A percentile compares a stretch with the other conserved stretches of the same genome.
phyloP scores from a whole-genome alignment of 2,329 filamentous ascomycete genomes.

The Tolypocladium sp. region DNA sequence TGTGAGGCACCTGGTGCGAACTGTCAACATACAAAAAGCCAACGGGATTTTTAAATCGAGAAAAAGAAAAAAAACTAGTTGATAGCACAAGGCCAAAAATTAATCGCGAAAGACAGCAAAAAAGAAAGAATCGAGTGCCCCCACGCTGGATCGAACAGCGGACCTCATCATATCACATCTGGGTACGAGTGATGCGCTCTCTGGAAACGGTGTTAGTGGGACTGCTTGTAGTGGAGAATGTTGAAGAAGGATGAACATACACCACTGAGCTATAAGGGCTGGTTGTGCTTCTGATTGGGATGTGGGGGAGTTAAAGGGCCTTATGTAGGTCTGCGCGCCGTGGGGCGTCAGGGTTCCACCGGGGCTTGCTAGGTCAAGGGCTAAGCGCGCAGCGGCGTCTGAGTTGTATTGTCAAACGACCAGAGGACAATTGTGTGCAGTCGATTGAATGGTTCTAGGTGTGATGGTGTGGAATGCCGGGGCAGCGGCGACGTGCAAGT shows the following conservation, averaged over 20 bases:
- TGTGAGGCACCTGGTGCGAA: too few relatives aligned
- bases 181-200: conserved; percentile 1
- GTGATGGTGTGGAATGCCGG: too few relatives aligned
- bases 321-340: background rate
- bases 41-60: too few relatives aligned
- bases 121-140: background rate
- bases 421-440: too few relatives aligned
- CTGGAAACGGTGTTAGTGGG: too few relatives aligned
- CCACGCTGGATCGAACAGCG: conserved; percentile 3
- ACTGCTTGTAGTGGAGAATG: too few relatives aligned
- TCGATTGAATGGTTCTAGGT: too few relatives aligned
- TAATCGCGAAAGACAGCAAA: background rate
- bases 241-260: too few relatives aligned
- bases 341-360: background rate
- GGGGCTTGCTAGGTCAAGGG: too few relatives aligned
- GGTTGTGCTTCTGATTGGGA: background rate
- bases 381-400: too few relatives aligned
- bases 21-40: background rate
- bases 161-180: conserved; percentile 1
- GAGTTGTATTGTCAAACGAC: too few relatives aligned
- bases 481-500: too few relatives aligned
- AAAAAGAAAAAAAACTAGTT: background rate
- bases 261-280: conserved; percentile 2
- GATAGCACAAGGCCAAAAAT: background rate
- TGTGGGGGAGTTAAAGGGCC: background rate